Conservation (phyloP, 2,329 filamentous ascomycete genomes). For the Trichoderma afroharzianum region DNA sequence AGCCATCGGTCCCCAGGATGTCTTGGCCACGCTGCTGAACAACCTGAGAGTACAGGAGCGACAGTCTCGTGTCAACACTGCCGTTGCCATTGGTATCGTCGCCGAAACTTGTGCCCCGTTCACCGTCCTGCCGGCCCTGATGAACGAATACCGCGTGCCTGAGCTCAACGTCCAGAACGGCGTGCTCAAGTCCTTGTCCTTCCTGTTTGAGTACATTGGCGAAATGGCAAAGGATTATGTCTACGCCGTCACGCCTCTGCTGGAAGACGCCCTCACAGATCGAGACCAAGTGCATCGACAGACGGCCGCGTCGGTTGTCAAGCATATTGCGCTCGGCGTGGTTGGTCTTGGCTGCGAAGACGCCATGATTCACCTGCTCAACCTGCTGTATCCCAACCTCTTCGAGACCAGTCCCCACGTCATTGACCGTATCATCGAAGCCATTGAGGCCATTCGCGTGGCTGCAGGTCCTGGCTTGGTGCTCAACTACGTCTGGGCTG, state of each 20-base stretch:
- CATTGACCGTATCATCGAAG: slow-evolving; percentile 95
- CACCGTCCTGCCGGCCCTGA: slow-evolving; percentile 94
- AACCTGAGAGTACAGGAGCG: slow-evolving; percentile 96
- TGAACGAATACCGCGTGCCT: slow-evolving; percentile 99
- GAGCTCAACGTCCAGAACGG: slow-evolving; percentile 99
- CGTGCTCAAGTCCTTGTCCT: slow-evolving; percentile 93
- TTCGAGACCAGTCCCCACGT: slow-evolving; percentile 98
- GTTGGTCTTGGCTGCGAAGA: slow-evolving; percentile 96
- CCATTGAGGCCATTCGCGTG: slow-evolving; percentile 92
- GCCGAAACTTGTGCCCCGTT: slow-evolving; percentile 98
- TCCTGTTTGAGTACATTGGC: slow-evolving; percentile 98
- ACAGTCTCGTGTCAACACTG: slow-evolving; percentile 96
- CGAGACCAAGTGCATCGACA: slow-evolving; percentile 97
- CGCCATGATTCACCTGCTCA: slow-evolving; percentile 96
- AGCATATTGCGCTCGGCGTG: slow-evolving; percentile 96
- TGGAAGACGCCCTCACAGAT: slow-evolving; percentile 96
- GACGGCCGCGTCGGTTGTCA: slow-evolving; percentile 93
- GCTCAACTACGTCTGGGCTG: slow-evolving; percentile 98
- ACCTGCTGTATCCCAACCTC: slow-evolving; percentile 91
- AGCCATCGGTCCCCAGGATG: slow-evolving; percentile 96
- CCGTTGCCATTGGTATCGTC: slow-evolving; percentile 96
- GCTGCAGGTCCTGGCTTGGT: slow-evolving; percentile 88
- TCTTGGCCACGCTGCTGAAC: slow-evolving; percentile 90
- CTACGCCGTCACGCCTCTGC: slow-evolving; percentile 90
- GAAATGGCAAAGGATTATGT: slow-evolving; percentile 99